Percentiles rank a stretch among this genome's conserved stretches.
Conservation (phyloP, 192 early-diverging fungal species). For the Entomortierella lignicola region DNA sequence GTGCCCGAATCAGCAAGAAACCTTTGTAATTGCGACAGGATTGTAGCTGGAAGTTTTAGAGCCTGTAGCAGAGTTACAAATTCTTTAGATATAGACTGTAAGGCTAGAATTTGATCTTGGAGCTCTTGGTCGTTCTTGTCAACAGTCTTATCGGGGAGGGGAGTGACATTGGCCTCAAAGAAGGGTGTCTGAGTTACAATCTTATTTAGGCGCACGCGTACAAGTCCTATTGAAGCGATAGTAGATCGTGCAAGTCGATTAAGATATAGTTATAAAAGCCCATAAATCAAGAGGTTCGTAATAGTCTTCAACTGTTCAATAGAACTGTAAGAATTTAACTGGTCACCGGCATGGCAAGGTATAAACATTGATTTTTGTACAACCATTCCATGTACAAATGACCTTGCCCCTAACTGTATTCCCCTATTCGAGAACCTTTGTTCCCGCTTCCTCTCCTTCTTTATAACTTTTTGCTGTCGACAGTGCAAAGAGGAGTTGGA, state of each 20-base stretch:
- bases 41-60: slow-evolving; percentile 72
- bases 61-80: slow-evolving; percentile 66
- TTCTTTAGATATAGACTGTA: slow-evolving; percentile 62
- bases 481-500: no score
- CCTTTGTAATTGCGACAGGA: slow-evolving; percentile 70
- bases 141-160: slow-evolving; percentile 56
- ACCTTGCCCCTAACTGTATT: no score
- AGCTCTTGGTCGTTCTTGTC: slow-evolving; percentile 67
- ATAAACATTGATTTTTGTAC: no score
- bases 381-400: no score
- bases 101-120: slow-evolving; percentile 60
- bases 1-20: slow-evolving; percentile 66
- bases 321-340: not conserved
- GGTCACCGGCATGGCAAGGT: no score
- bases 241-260: not conserved
- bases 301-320: no score
- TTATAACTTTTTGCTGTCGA: no score
- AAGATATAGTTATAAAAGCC: no score
- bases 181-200: slow-evolving; percentile 58
- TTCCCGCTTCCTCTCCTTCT: no score
- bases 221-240: slow-evolving; percentile 61
- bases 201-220: slow-evolving; percentile 67
- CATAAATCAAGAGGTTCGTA: no score
- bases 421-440: no score
- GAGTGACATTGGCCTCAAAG: slow-evolving; percentile 65